phyloP scores from a whole-genome alignment of 106 monocot species.

The Phalaenopsis equestris region DNA sequence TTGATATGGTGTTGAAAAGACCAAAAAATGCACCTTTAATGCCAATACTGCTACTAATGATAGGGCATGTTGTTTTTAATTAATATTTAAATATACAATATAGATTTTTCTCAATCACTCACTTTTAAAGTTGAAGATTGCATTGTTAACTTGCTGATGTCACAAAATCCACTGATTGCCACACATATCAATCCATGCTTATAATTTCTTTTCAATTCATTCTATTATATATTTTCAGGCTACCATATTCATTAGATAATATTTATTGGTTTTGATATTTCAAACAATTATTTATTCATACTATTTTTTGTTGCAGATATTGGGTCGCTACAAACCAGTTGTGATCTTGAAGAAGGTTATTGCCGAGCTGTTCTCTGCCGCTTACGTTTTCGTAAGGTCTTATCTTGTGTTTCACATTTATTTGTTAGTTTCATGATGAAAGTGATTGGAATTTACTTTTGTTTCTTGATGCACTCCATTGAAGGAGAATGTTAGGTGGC shows the following conservation, averaged over 20 bases:
- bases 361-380: conserved; percentile 83
- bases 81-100: background rate
- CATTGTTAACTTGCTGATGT: background rate
- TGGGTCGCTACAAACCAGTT: conserved; percentile 62
- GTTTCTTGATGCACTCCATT: background rate
- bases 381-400: conserved; percentile 99
- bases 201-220: background rate
- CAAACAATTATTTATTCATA: background rate
- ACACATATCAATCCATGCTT: background rate
- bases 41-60: background rate
- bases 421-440: conserved; percentile 1
- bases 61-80: background rate
- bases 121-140: background rate
- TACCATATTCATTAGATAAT: background rate
- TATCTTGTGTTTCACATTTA: conserved; percentile 36
- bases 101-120: background rate
- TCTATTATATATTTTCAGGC: background rate
- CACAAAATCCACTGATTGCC: background rate
- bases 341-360: conserved; percentile 79
- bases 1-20: background rate
- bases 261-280: background rate
- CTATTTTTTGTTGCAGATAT: conserved; percentile 38
- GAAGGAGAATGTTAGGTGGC: background rate
- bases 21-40: background rate
- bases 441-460: background rate